phyloP scores from a whole-genome alignment of 2,329 filamentous ascomycete species.

The Epichloe glyceriae region DNA sequence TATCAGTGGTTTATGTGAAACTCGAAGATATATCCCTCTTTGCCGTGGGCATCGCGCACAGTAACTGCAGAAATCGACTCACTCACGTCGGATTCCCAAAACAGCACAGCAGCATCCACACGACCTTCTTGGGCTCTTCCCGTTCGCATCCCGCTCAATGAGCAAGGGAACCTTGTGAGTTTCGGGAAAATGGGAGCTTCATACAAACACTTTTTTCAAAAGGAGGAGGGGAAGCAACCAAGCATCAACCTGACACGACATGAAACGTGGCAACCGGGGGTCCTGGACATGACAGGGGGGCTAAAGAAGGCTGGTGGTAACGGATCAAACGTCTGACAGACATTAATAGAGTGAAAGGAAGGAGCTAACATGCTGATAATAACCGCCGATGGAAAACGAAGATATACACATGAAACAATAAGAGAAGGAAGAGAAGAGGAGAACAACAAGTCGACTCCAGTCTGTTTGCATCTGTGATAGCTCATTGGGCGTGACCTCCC shows the following conservation, averaged over 20 bases:
- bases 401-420: too few relatives aligned
- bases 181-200: neutral
- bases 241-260: constrained; percentile 1
- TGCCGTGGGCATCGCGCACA: too few relatives aligned
- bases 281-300: neutral
- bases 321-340: neutral
- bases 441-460: too few relatives aligned
- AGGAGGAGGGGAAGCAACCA: too few relatives aligned
- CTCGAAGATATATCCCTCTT: too few relatives aligned
- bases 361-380: too few relatives aligned
- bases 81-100: neutral
- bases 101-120: neutral
- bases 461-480: too few relatives aligned
- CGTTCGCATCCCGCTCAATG: neutral
- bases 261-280: constrained; percentile 1
- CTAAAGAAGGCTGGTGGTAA: neutral
- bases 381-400: too few relatives aligned
- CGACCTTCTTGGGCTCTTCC: neutral
- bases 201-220: neutral
- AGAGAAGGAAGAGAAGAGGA: too few relatives aligned
- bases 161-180: neutral
- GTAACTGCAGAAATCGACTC: neutral
- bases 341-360: too few relatives aligned
- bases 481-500: too few relatives aligned
- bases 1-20: too few relatives aligned